Base-by-base conservation (phyloP, 116 monocot genomes). In the Thalassia testudinum region DNA sequence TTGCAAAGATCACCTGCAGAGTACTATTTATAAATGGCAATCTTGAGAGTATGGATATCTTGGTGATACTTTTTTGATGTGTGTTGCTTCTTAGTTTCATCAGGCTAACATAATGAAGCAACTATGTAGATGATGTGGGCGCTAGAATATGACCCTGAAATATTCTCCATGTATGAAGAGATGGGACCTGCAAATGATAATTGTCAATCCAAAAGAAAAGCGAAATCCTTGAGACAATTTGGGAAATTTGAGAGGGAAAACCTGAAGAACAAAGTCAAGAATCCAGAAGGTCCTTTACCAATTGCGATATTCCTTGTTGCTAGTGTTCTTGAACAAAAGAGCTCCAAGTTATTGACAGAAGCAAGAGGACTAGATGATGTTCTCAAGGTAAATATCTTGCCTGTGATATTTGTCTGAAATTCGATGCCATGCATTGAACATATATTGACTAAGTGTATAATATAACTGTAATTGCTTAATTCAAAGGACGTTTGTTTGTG, bases 291-390 rank as follows among this genome's bases (percentile, higher is more conserved):
- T 24, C 86, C 86, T 26, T 65, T 99, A 15, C 90, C 99, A 2
- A 99, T 99, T 64, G 75, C 99, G 18, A 80, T 99, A 68, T 99
- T 99, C 52, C 75, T 99, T 53, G 99, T 99, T 62, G 99, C 99
- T 24, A 90, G 90, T 67, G 99, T 99, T 43, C 75, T 99, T 19
- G 80, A 86, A 69, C 66, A 74, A 50, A 89, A 89, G 53, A 99
- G 99, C 43, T 55, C 75, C 24, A 89, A 75, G 60, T 50, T 99
- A 50, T 40, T 99, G 78, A 72, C 72, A 20, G 90, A 99, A 75
- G 99, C 99, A 47, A 69, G 73, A 44, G 99, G 99, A n/a, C 49
- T 99, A 20, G 99, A 99, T 75, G 99, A 99, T 75, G 79, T 99
- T 59, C 75, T 99, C 23, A 89, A 86, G 86, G 99, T 90, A 70